phyloP scores from a whole-genome alignment of 768 basidiomycete genomes.

The Amylocystis lapponica region DNA sequence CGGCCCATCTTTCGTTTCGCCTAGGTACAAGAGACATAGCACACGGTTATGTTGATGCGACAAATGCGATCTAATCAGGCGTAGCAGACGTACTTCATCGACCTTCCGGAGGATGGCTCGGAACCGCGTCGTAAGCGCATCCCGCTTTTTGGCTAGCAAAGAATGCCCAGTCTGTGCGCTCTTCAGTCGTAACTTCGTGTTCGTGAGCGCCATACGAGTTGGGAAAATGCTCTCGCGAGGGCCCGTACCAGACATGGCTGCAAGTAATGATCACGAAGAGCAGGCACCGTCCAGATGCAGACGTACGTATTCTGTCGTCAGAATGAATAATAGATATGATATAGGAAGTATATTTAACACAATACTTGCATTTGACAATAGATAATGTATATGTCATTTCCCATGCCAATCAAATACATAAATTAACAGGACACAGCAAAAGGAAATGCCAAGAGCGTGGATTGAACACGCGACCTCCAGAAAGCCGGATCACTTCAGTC shows the following conservation, averaged over 20 bases:
- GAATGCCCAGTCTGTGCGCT: constrained; percentile 94
- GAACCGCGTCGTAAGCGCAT: constrained; percentile 93
- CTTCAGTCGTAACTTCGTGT: constrained; percentile 86
- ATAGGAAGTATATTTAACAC: neutral
- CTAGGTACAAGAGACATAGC: constrained; percentile 39
- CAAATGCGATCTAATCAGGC: neutral
- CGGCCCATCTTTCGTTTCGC: constrained; percentile 99
- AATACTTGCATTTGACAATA: neutral
- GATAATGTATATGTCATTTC: neutral
- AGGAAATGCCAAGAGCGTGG: constrained; percentile 58
- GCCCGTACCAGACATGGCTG: constrained; percentile 83
- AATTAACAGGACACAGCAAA: neutral
- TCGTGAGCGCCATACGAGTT: constrained; percentile 94
- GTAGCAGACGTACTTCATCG: constrained; percentile 71
- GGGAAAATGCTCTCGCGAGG: constrained; percentile 93
- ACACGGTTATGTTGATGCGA: neutral
- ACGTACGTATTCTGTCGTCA: neutral
- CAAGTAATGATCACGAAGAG: neutral
- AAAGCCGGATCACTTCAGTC: constrained; percentile 35
- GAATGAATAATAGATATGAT: neutral
- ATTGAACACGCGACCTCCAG: constrained; percentile 76
- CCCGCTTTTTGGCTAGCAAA: constrained; percentile 93
- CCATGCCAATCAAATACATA: neutral
- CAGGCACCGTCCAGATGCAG: neutral
- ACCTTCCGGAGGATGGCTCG: constrained; percentile 92